Evolutionary conservation across 1,284 basidiomycete genomes (phyloP).

Genomic region (Ceratobasidium sp.): DNA sequence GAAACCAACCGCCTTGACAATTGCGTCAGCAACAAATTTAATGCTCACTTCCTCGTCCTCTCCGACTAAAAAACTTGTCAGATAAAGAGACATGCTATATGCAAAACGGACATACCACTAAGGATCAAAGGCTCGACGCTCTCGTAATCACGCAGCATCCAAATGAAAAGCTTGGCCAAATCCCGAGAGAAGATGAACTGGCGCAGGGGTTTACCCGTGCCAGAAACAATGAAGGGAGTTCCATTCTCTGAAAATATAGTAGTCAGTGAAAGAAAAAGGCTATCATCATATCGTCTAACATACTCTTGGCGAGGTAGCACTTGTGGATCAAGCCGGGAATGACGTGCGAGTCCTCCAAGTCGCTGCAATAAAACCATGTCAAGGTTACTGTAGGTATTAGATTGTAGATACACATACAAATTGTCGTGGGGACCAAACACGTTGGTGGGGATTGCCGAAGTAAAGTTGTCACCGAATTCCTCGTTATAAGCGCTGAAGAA

Average conservation of each 20-base stretch:
- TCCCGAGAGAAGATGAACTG: conserved; percentile 96
- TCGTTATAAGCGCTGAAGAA: conserved; percentile 83
- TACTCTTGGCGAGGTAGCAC: conserved; percentile 87
- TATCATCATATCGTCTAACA: conserved; percentile 46
- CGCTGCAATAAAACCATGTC: conserved; percentile 59
- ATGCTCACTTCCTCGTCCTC: conserved; percentile 92
- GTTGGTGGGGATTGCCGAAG: conserved; percentile 92
- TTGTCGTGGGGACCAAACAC: conserved; percentile 88
- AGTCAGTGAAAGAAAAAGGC: conserved; percentile 3
- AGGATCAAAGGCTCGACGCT: conserved; percentile 90
- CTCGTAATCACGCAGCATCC: conserved; percentile 88
- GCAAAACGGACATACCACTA: conserved; percentile 64
- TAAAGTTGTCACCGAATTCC: conserved; percentile 89
- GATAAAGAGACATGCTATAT: not conserved
- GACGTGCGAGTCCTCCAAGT: conserved; percentile 88
- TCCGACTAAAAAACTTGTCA: conserved; percentile 61
- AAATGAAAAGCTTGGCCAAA: conserved; percentile 91
- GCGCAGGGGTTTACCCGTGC: conserved; percentile 86
- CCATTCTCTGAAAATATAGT: conserved; percentile 70
- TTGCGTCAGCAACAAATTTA: conserved; percentile 82
- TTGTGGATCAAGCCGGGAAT: conserved; percentile 91
- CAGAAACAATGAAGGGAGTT: conserved; percentile 83
- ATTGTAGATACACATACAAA: conserved; percentile 61
- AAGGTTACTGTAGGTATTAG: not conserved
- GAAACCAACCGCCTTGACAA: conserved; percentile 82